Conservation (phyloP, 768 basidiomycete species). For the Termitomyces sp. region DNA sequence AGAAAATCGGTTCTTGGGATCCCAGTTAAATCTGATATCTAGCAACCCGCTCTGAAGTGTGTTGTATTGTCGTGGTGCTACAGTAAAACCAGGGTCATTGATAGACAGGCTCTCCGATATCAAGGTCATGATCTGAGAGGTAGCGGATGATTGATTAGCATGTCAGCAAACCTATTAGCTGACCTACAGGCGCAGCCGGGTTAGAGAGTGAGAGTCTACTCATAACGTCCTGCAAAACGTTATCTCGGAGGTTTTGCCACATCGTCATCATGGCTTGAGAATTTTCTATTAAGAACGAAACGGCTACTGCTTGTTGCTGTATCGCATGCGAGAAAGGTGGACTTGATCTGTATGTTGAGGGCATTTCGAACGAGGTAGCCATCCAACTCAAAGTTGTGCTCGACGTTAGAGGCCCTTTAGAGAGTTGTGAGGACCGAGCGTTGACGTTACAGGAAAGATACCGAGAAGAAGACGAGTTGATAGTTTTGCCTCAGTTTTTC, state of each 20-base stretch:
- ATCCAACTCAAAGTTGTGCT: constrained; percentile 3
- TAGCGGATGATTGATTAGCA: not conserved
- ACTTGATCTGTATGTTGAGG: constrained; percentile 4
- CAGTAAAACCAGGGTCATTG: constrained; percentile 22
- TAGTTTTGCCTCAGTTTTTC: constrained; percentile 12
- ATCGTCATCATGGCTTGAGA: constrained; percentile 35
- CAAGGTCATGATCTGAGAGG: constrained; percentile 31
- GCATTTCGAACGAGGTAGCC: constrained; percentile 4
- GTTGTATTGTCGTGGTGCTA: constrained; percentile 34
- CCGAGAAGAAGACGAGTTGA: constrained; percentile 4
- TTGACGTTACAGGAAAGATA: constrained; percentile 7
- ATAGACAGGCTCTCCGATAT: constrained; percentile 41
- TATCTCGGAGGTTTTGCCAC: constrained; percentile 46
- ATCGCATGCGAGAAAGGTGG: constrained; percentile 15
- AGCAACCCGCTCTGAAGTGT: constrained; percentile 29
- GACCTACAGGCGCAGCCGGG: constrained; percentile 34
- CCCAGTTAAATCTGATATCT: constrained; percentile 36
- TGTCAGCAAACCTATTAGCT: not conserved
- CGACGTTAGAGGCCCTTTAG: not conserved
- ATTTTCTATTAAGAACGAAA: constrained; percentile 53
- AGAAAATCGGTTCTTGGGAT: constrained; percentile 38
- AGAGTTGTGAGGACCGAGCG: constrained; percentile 2
- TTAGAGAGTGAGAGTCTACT: constrained; percentile 33
- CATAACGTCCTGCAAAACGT: constrained; percentile 37
- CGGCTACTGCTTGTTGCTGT: constrained; percentile 28